These are phyloP conservation scores for Alternaria ethzedia DNA, from an alignment of 2,329 filamentous ascomycete genomes.

Conservation along the genomic window DNA sequence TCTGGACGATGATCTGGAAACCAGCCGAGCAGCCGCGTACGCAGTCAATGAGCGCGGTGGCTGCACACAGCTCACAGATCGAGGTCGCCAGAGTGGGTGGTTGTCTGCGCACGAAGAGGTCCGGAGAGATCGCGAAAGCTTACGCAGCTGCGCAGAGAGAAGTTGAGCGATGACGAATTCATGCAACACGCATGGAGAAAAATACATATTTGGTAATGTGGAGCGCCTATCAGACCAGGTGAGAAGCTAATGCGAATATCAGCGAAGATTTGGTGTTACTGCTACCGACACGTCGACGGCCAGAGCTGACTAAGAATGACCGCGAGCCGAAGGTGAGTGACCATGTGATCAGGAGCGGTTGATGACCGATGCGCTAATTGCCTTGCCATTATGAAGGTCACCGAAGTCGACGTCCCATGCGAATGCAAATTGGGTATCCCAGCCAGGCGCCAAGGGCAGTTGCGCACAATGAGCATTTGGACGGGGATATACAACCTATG, in stretches of 20 bases:
- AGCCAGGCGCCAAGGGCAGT: no score
- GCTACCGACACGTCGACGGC: neutral
- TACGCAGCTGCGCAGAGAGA: neutral
- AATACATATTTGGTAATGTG: neutral
- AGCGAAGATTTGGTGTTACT: neutral
- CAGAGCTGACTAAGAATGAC: neutral
- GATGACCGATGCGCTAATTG: neutral
- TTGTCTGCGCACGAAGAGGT: neutral
- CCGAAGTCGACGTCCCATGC: neutral
- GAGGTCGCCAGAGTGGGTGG: neutral
- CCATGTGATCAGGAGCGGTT: neutral
- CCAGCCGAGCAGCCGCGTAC: neutral
- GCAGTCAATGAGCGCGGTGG: neutral
- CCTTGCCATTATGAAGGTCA: neutral
- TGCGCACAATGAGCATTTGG: neutral
- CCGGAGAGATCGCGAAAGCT: neutral
- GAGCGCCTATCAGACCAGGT: neutral
- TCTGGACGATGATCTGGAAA: constrained; percentile 22
- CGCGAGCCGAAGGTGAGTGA: neutral
- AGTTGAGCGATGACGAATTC: neutral
- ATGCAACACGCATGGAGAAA: neutral
- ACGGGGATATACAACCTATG: no score
- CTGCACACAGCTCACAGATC: neutral
- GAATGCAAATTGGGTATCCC: neutral
- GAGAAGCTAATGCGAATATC: neutral